phyloP scores from a whole-genome alignment of 176 grass and related monocot species.

The Musa acuminata region DNA sequence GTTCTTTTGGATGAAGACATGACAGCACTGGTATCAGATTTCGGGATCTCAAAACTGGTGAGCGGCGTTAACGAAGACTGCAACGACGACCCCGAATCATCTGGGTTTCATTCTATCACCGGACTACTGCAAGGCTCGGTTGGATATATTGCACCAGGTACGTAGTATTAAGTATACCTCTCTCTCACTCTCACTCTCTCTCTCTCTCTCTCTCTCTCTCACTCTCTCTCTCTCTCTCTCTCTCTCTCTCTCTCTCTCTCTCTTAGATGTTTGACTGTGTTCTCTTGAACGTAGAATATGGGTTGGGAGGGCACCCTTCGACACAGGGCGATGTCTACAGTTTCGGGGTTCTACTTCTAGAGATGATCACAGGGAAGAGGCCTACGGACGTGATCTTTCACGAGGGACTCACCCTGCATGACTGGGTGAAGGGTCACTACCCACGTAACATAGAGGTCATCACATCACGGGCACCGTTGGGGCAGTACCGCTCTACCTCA shows the following conservation, averaged over 20 bases:
- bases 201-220: neutral
- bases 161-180: neutral
- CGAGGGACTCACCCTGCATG: slow-evolving; percentile 68
- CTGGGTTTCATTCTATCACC: slow-evolving; percentile 41
- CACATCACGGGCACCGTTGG: slow-evolving; percentile 31
- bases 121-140: slow-evolving; percentile 66
- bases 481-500: neutral
- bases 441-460: slow-evolving; percentile 46
- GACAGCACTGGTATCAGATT: slow-evolving; percentile 76
- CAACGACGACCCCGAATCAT: too few relatives aligned
- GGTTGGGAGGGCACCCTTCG: slow-evolving; percentile 59
- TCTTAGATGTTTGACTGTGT: neutral
- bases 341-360: slow-evolving; percentile 72
- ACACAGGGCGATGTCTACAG: slow-evolving; percentile 80
- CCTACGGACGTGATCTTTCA: slow-evolving; percentile 80
- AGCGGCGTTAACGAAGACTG: slow-evolving; percentile 12
- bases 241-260: neutral
- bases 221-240: neutral
- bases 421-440: slow-evolving; percentile 63
- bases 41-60: slow-evolving; percentile 65
- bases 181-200: neutral
- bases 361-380: slow-evolving; percentile 73
- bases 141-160: slow-evolving; percentile 95
- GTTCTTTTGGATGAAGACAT: slow-evolving; percentile 64
- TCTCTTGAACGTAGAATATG: slow-evolving; percentile 47